Base-by-base conservation (phyloP, 208 protist genomes). In the Vickermania ingenoplastis region DNA sequence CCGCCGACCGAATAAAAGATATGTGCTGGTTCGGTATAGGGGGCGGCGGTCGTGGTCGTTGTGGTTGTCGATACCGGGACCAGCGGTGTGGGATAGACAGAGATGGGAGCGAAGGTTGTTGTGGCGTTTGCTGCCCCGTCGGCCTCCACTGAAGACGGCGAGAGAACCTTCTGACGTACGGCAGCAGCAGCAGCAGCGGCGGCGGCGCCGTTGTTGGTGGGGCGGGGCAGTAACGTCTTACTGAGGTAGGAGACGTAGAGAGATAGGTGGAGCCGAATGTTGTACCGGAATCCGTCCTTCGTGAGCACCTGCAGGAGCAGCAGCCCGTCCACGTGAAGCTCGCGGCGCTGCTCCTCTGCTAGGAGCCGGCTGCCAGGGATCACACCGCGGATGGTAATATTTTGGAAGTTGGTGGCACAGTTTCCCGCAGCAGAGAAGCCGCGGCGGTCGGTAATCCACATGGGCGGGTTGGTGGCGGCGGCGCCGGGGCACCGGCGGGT, bases 351-450 rank as follows among this genome's bases (percentile, higher is more conserved):
- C 55, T 51, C 53, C 31, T 58, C 59, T 49, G 70, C 66, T 31
- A 89, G 77, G 50, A 27, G 17, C 22, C 62, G 57, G 73, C 85
- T 92, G 45, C 85, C 85, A 2, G 75, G 71, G 24, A 77, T 65
- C 14, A 88, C 70, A 25, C 85, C 85, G 54, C 85, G 85, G 57
- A 92, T 64, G 29, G 85, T 92, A 55, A 92, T 57, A 67, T 92
- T 92, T 62, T 92, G 85, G 67, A 78, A 87, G 5, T 58, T 78
- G 25, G 74, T 77, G 13, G 57, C 58, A 72, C 85, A 92, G 66
- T 65, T 41, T 14, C 48, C 60, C 41, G 85, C 60, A 21, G 79
- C 28, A n/a, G 85, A 89, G 71, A 92, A 84, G 52, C 85, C 85
- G 59, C 67, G 61, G 29, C 63, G 73, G 67, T 83, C 79, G 60